These are phyloP conservation scores for Komagataella ulmi DNA, from an alignment of 805 yeast genomes.

Conservation along the genomic window DNA sequence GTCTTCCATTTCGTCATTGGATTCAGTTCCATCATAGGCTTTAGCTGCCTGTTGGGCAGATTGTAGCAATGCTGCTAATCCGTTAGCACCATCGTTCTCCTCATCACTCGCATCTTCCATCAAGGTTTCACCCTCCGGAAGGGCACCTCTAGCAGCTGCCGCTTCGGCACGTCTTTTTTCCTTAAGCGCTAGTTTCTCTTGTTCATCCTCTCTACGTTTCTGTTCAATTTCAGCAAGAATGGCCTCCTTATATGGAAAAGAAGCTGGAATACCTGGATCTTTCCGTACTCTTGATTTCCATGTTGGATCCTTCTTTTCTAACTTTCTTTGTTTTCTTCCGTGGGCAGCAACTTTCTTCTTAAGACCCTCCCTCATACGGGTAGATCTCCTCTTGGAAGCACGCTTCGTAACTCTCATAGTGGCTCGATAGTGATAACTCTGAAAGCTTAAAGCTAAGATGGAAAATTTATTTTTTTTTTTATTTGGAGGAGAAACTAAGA, in stretches of 20 bases:
- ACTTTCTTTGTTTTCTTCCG: constrained; percentile 70
- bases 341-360: constrained; percentile 93
- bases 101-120: constrained; percentile 18
- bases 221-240: constrained; percentile 64
- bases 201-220: constrained; percentile 38
- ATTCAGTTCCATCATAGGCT: constrained; percentile 43
- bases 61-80: constrained; percentile 71
- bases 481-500: neutral
- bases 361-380: constrained; percentile 93
- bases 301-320: constrained; percentile 78
- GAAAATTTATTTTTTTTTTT: neutral
- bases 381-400: constrained; percentile 78
- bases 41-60: constrained; percentile 85
- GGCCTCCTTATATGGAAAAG: constrained; percentile 87
- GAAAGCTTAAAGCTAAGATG: neutral
- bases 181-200: constrained; percentile 36
- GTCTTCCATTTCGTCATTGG: constrained; percentile 25
- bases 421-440: neutral
- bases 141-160: constrained; percentile 30
- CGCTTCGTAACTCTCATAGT: constrained; percentile 24
- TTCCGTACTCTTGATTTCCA: constrained; percentile 81
- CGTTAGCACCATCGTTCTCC: constrained; percentile 28
- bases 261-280: constrained; percentile 91
- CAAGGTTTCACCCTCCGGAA: constrained; percentile 18
- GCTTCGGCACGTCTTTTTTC: constrained; percentile 33